Percentiles rank a stretch among this genome's conserved stretches.
phyloP scores from a whole-genome alignment of 345 rosid species.

The Cochlearia excelsa region DNA sequence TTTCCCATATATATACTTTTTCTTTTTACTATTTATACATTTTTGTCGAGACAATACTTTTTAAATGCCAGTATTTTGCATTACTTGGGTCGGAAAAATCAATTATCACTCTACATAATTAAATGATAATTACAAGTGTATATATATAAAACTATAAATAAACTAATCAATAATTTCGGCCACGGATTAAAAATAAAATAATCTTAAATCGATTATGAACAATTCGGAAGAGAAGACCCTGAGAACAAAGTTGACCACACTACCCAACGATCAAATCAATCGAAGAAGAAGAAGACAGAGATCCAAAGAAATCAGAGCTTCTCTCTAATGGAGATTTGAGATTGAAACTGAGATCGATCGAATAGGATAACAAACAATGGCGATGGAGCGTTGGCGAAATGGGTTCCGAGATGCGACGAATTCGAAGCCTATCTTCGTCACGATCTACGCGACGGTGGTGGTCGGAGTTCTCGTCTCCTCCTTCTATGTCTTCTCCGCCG shows the following conservation, averaged over 20 bases:
- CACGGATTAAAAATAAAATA: too few species aligned
- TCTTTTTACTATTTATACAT: too few species aligned
- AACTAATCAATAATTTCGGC: too few species aligned
- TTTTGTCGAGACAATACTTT: too few species aligned
- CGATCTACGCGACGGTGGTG: constrained; percentile 77
- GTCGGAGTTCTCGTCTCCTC: constrained; percentile 74
- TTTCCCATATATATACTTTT: too few species aligned
- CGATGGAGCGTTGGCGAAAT: constrained; percentile 59
- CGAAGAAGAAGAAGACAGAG: neutral
- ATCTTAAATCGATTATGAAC: neutral
- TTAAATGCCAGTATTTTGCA: too few species aligned
- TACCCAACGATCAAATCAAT: constrained; percentile 36
- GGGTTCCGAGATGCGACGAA: constrained; percentile 61
- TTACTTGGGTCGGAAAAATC: too few species aligned
- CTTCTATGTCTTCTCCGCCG: constrained; percentile 80
- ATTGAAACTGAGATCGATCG: neutral
- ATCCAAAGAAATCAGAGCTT: constrained; percentile 12
- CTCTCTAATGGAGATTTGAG: constrained; percentile 35
- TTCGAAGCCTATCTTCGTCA: constrained; percentile 73
- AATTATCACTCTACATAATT: too few species aligned
- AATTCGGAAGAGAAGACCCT: constrained; percentile 29
- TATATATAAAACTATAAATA: too few species aligned
- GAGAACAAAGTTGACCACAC: constrained; percentile 38
- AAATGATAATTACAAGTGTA: too few species aligned
- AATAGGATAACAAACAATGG: constrained; percentile 22